These are phyloP conservation scores for Cytospora piceicola DNA, from an alignment of 2,329 filamentous ascomycete species.

Conservation along the genomic window DNA sequence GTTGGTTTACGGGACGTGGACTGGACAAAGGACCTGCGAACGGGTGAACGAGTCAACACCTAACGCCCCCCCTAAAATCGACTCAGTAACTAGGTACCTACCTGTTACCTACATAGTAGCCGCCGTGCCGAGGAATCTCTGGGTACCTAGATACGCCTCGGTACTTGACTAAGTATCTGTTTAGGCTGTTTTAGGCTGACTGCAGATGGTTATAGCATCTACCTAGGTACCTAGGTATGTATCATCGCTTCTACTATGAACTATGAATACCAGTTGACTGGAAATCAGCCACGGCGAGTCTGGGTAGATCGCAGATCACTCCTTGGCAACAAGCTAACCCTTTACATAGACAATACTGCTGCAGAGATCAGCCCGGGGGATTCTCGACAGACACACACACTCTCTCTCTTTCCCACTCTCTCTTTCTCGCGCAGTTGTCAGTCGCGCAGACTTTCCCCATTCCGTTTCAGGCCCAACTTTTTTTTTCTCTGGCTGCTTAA, in stretches of 20 bases:
- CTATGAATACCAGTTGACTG: background rate
- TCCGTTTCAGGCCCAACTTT: conserved; percentile 3
- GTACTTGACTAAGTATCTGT: too few species aligned
- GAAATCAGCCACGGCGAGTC: background rate
- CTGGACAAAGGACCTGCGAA: background rate
- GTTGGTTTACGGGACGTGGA: background rate
- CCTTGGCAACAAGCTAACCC: conserved; percentile 7
- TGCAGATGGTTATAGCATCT: too few species aligned
- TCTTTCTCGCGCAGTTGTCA: background rate
- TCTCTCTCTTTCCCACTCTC: background rate
- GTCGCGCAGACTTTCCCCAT: conserved; percentile 3
- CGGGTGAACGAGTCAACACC: background rate
- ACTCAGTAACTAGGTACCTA: background rate
- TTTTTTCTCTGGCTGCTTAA: background rate
- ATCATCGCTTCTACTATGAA: too few species aligned
- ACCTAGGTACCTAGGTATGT: too few species aligned
- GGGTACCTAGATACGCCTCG: too few species aligned
- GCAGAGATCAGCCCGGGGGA: conserved; percentile 17
- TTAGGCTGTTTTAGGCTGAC: too few species aligned
- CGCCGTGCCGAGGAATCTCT: too few species aligned
- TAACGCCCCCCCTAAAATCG: background rate
- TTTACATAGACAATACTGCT: background rate
- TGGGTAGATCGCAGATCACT: background rate
- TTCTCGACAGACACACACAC: too few species aligned
- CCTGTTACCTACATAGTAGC: background rate